Base-by-base conservation (phyloP, 1,284 basidiomycete genomes). In the Apiotrichum sp. region DNA sequence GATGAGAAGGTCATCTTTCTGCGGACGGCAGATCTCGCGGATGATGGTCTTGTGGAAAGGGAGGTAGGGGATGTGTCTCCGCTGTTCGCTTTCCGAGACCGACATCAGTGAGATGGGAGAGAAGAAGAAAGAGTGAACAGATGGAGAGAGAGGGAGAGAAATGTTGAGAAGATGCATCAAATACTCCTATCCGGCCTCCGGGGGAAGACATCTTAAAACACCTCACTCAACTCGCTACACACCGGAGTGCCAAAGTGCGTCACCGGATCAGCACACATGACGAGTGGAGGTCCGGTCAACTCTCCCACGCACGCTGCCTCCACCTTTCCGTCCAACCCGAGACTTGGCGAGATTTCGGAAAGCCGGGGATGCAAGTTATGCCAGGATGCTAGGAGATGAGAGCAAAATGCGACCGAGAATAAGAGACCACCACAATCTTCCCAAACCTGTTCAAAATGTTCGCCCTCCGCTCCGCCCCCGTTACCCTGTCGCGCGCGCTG, bases 1-100 rank as follows among this genome's bases (percentile, higher is more conserved):
- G 46, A 97, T 78, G 41, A 96, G 76, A 7, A 97, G 79, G 62
- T 93, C 90, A 62, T 84, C 90, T 13, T 84, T 86, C 36, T 83
- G 80, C 11, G 89, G 90, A 71, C 72, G 67, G 50, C 77, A 76
- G 49, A 78, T 68, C 56, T 77, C 74, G 31, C 73, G 61, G 50
- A 80, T 73, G 50, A 80, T 77, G 16, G 62, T 56, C 57, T 75
- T 75, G 61, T 79, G 78, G 59, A 73, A 79, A 3, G 73, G 61
- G 6, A 79, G 65, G 44, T 78, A 73, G 7, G 75, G 75, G 44
- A 74, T 77, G 56, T 77, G 74, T 33, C 71, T 58, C 35, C 69
- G 53, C 14, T 51, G 47, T 7, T 47, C 47, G 16, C 52, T 31
- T 29, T 42, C 35, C 6, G 47, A n/a, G 35, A 48, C 16, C 3